These are phyloP conservation scores for Lathyrus sativus DNA, from an alignment of 306 rosid genomes.

Conservation along the genomic window DNA sequence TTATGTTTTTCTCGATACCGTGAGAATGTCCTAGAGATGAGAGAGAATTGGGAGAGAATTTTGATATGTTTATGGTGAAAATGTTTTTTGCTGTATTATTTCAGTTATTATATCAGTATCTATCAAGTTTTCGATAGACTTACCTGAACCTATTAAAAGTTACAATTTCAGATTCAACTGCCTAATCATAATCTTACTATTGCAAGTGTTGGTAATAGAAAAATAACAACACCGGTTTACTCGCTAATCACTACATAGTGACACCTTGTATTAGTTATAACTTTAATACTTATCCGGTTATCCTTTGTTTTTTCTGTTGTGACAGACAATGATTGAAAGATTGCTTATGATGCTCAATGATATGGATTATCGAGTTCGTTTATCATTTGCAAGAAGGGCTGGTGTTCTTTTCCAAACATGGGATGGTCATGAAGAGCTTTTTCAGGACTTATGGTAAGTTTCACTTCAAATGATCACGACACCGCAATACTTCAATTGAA, in stretches of 20 bases:
- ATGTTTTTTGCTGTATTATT: not conserved
- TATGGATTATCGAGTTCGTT: conserved; percentile 84
- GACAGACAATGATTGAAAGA: conserved; percentile 71
- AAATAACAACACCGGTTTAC: not conserved
- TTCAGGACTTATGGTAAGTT: conserved; percentile 87
- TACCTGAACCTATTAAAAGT: not conserved
- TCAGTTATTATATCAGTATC: not conserved
- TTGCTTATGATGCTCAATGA: conserved; percentile 75
- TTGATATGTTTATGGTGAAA: not conserved
- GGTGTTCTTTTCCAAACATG: conserved; percentile 91
- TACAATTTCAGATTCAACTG: conserved; percentile 1
- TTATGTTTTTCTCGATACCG: not conserved
- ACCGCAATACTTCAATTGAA: conserved; percentile 6
- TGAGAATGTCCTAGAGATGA: not conserved
- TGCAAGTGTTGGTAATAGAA: conserved; percentile 1
- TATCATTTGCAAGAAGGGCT: conserved; percentile 66
- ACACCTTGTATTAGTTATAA: conserved; percentile 6
- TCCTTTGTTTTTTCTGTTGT: conserved; percentile 32
- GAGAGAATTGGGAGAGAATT: not conserved
- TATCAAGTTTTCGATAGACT: not conserved
- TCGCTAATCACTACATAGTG: not conserved
- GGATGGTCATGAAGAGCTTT: conserved; percentile 93
- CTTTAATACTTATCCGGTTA: conserved; percentile 13
- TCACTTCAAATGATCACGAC: conserved; percentile 13
- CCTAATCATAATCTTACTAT: not conserved